Percentiles rank a stretch among this genome's conserved stretches.
Conservation (phyloP, 768 basidiomycete species). For the Termitomyces sp. region DNA sequence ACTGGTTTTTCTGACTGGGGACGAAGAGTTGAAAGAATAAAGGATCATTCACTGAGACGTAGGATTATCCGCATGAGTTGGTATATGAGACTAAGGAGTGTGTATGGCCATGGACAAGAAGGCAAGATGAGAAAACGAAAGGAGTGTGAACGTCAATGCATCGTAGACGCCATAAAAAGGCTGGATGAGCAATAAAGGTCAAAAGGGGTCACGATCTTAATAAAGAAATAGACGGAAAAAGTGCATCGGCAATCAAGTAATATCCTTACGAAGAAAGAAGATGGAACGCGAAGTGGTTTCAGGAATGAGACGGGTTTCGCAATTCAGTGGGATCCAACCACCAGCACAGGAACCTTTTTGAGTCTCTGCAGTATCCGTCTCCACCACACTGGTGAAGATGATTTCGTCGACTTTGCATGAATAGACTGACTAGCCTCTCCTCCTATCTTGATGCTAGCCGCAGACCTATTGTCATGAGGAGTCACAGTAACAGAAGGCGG, state of each 20-base stretch:
- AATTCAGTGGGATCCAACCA: neutral
- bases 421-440: neutral
- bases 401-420: conserved; percentile 13
- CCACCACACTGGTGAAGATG: conserved; percentile 25
- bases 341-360: conserved; percentile 20
- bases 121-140: neutral
- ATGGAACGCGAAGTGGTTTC: neutral
- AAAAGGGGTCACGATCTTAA: neutral
- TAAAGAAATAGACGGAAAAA: neutral
- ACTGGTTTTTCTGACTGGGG: neutral
- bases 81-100: neutral
- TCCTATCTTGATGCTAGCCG: conserved; percentile 13
- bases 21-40: neutral
- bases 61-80: neutral
- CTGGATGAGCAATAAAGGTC: neutral
- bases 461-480: conserved; percentile 10
- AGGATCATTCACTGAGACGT: neutral
- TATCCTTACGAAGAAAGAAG: neutral
- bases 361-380: conserved; percentile 22
- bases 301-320: neutral
- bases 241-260: neutral
- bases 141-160: neutral
- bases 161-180: neutral
- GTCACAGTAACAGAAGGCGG: conserved; percentile 22
- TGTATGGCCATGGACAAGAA: neutral